Evolutionary conservation across 1,139 yeast genomes (phyloP).

Genomic region (Hyphopichia buzzinii): DNA sequence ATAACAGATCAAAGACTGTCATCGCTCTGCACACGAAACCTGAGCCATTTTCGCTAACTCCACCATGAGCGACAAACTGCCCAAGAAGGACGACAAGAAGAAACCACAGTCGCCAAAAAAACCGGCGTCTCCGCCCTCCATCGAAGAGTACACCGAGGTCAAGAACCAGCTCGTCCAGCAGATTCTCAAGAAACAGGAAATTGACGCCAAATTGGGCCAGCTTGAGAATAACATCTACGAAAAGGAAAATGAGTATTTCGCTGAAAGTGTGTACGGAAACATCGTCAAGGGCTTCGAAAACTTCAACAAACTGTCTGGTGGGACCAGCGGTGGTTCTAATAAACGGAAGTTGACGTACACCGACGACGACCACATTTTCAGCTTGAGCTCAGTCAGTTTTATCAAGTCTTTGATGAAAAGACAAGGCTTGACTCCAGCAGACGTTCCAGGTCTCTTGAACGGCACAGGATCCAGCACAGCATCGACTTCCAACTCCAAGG

Average conservation of each 20-base stretch:
- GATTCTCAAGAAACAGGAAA: conserved; percentile 59
- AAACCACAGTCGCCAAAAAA: neutral
- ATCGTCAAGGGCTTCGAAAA: conserved; percentile 88
- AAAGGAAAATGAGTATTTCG: conserved; percentile 75
- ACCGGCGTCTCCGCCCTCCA: conserved; percentile 1
- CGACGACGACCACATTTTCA: conserved; percentile 84
- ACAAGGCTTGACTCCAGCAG: conserved; percentile 17
- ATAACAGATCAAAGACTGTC: no score
- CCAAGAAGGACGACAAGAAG: neutral
- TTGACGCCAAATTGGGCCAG: conserved; percentile 59
- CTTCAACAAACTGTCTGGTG: conserved; percentile 51
- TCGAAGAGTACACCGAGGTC: conserved; percentile 63
- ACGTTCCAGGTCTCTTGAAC: neutral
- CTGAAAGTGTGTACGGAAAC: conserved; percentile 69
- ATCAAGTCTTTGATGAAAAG: conserved; percentile 57
- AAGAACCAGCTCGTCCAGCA: conserved; percentile 67
- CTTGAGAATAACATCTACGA: conserved; percentile 83
- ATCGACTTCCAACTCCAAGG: conserved; percentile 17
- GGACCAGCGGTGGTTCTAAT: conserved; percentile 30
- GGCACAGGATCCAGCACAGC: neutral
- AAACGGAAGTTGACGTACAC: conserved; percentile 58
- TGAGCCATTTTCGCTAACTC: neutral
- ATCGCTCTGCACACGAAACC: neutral
- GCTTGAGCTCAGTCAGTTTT: conserved; percentile 73
- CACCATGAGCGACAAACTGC: conserved; percentile 1